These are phyloP conservation scores for Tanozyma kutaoensis DNA, from an alignment of 805 yeast species.

Conservation along the genomic window DNA sequence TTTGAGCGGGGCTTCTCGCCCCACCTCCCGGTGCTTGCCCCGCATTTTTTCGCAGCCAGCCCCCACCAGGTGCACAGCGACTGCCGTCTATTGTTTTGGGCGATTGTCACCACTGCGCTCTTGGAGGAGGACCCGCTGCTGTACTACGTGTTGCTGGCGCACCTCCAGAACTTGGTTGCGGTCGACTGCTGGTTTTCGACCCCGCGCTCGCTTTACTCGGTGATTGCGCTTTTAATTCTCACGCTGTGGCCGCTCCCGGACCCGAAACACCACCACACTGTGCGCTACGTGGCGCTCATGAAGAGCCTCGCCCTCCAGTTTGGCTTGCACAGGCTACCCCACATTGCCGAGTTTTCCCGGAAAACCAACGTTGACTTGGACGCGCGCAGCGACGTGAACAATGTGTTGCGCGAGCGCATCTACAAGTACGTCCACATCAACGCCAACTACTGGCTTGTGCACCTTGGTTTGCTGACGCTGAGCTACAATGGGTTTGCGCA, in stretches of 20 bases:
- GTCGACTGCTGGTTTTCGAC: conserved; percentile 29
- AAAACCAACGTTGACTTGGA: conserved; percentile 11
- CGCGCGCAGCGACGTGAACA: conserved; percentile 13
- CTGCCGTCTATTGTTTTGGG: conserved; percentile 27
- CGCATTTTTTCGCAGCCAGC: conserved; percentile 3
- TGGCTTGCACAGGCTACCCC: conserved; percentile 28
- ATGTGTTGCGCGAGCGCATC: conserved; percentile 23
- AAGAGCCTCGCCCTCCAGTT: conserved; percentile 26
- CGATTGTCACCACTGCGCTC: conserved; percentile 21
- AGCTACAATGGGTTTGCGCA: conserved; percentile 12
- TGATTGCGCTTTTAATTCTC: conserved; percentile 24
- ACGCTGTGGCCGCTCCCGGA: conserved; percentile 33
- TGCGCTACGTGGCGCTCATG: conserved; percentile 24
- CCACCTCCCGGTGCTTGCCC: conserved; percentile 6
- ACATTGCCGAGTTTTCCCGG: conserved; percentile 28
- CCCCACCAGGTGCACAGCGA: conserved; percentile 9
- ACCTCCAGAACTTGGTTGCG: conserved; percentile 24
- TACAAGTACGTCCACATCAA: conserved; percentile 29
- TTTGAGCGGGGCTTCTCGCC: conserved; percentile 3
- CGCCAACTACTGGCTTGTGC: conserved; percentile 28
- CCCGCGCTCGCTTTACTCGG: conserved; percentile 28
- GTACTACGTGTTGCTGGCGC: conserved; percentile 14
- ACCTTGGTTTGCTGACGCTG: conserved; percentile 21
- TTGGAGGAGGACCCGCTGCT: conserved; percentile 9
- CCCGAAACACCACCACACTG: conserved; percentile 16